These are phyloP conservation scores for Bothriochloa decipiens DNA, from an alignment of 176 grass and related monocot species.

Conservation along the genomic window DNA sequence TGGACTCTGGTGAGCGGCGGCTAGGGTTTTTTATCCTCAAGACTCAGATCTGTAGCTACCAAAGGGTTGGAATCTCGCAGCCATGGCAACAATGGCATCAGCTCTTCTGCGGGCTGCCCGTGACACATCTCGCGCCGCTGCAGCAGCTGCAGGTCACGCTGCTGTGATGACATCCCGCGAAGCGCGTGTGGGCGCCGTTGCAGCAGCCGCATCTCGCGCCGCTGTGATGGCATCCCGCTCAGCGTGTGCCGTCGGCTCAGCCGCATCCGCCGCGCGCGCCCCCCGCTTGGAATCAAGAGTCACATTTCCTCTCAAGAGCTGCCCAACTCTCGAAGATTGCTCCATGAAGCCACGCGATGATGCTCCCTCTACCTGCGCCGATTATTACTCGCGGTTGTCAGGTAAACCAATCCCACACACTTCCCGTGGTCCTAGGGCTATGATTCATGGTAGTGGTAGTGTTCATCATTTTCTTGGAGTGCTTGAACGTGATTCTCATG, in stretches of 20 bases:
- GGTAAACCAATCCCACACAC: too few relatives aligned
- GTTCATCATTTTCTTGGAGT: too few relatives aligned
- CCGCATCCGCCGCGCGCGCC: neutral
- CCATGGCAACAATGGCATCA: neutral
- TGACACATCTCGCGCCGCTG: neutral
- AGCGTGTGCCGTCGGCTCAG: too few relatives aligned
- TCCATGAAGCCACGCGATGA: neutral
- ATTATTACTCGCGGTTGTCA: too few relatives aligned
- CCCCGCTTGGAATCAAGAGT: neutral
- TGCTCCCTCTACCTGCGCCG: too few relatives aligned
- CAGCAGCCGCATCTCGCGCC: too few relatives aligned
- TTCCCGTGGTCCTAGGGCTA: too few relatives aligned
- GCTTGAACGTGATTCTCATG: too few relatives aligned
- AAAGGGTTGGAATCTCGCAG: neutral
- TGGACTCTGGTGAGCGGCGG: too few relatives aligned
- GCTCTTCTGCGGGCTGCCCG: neutral
- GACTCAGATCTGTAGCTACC: neutral
- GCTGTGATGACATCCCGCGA: neutral
- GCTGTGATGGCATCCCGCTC: too few relatives aligned
- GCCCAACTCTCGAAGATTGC: neutral
- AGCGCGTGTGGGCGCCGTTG: neutral
- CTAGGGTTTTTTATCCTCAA: too few relatives aligned
- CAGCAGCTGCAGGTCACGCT: neutral
- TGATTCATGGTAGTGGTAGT: too few relatives aligned
- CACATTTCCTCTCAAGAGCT: neutral